Percentiles rank a stretch among this genome's conserved stretches.
phyloP scores from a whole-genome alignment of 1,139 yeast species.

The Suhomyces yuchorum region DNA sequence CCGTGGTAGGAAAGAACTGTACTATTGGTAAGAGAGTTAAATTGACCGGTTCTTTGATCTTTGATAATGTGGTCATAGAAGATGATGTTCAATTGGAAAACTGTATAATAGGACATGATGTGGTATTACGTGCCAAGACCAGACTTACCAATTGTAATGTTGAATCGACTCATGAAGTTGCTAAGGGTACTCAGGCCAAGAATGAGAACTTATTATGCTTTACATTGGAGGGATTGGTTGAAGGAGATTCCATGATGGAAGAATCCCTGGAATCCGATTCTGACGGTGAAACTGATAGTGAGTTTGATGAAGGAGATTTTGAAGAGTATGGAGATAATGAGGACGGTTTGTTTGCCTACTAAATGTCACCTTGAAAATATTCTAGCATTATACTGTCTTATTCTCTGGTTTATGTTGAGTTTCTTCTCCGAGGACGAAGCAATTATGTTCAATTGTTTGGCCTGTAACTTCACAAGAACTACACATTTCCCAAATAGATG shows the following conservation, averaged over 20 bases:
- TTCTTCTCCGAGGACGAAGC: background rate
- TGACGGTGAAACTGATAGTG: slow-evolving; percentile 33
- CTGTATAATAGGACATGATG: slow-evolving; percentile 78
- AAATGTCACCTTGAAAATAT: slow-evolving; percentile 1
- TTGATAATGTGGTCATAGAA: slow-evolving; percentile 70
- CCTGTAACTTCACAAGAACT: background rate
- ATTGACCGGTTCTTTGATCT: slow-evolving; percentile 79
- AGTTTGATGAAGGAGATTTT: slow-evolving; percentile 32
- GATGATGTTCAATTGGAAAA: slow-evolving; percentile 89
- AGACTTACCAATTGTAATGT: slow-evolving; percentile 78
- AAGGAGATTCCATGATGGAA: slow-evolving; percentile 27
- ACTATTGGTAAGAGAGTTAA: slow-evolving; percentile 82
- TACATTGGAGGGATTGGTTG: slow-evolving; percentile 55
- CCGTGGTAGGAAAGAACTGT: slow-evolving; percentile 80
- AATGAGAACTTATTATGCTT: slow-evolving; percentile 80
- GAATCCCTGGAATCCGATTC: slow-evolving; percentile 30
- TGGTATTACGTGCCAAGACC: slow-evolving; percentile 58
- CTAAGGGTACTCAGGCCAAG: slow-evolving; percentile 64
- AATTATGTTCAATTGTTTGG: background rate
- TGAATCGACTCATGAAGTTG: slow-evolving; percentile 74
- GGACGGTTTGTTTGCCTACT: slow-evolving; percentile 48
- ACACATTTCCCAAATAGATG: slow-evolving; percentile 1
- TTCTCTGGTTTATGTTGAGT: background rate
- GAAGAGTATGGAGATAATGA: slow-evolving; percentile 44
- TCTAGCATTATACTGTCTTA: background rate